phyloP scores from a whole-genome alignment of 495 filamentous ascomycete genomes.

The Trichoderma gamsii region DNA sequence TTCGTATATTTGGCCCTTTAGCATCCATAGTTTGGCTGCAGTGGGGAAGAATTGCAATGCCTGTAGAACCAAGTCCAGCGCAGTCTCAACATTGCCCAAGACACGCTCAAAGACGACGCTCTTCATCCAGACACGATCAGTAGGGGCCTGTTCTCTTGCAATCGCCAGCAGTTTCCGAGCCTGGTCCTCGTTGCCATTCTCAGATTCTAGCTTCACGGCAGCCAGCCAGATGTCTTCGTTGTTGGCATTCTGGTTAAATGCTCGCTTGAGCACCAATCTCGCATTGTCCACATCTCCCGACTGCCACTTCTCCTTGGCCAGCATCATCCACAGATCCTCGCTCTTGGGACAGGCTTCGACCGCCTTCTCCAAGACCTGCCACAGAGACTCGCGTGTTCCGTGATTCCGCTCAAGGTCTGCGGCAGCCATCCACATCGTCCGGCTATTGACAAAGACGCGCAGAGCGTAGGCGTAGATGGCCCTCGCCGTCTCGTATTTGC shows the following conservation, averaged over 20 bases:
- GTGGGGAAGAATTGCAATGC: slow-evolving; percentile 83
- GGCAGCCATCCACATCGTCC: slow-evolving; percentile 79
- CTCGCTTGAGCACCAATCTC: slow-evolving; percentile 69
- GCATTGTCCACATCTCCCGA: slow-evolving; percentile 80
- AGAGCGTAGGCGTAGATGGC: slow-evolving; percentile 91
- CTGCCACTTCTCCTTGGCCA: slow-evolving; percentile 90
- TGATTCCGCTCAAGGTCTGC: slow-evolving; percentile 89
- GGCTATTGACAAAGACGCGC: slow-evolving; percentile 76
- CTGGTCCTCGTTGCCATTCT: slow-evolving; percentile 70
- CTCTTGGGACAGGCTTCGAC: slow-evolving; percentile 85
- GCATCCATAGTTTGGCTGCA: slow-evolving; percentile 90
- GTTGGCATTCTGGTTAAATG: slow-evolving; percentile 88
- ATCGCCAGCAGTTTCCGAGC: slow-evolving; percentile 73
- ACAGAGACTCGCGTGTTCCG: slow-evolving; percentile 75
- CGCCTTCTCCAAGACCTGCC: slow-evolving; percentile 82
- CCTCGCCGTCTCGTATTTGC: slow-evolving; percentile 79
- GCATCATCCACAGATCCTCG: slow-evolving; percentile 92
- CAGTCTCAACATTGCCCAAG: slow-evolving; percentile 67
- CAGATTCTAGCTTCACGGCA: slow-evolving; percentile 90
- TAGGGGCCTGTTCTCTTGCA: slow-evolving; percentile 79
- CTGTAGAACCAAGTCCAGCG: slow-evolving; percentile 80
- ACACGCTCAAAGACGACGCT: slow-evolving; percentile 86
- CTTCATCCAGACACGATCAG: slow-evolving; percentile 95
- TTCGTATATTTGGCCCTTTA: slow-evolving; percentile 97
- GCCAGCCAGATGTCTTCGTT: slow-evolving; percentile 97